phyloP scores from a whole-genome alignment of 2,329 filamentous ascomycete genomes.

The Hypomyces rosellus region DNA sequence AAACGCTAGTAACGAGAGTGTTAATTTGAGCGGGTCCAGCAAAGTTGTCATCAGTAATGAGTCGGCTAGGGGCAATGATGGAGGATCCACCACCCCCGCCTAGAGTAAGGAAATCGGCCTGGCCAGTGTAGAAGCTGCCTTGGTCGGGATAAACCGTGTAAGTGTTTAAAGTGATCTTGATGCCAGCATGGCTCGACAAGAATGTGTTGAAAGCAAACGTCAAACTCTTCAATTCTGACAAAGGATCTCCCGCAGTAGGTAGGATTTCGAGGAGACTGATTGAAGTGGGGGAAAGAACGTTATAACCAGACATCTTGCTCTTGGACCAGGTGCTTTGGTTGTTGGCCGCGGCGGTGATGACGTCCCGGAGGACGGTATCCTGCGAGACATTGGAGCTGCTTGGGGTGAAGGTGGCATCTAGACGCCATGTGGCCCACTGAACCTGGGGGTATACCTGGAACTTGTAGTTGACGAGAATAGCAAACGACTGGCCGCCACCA shows the following conservation, averaged over 20 bases:
- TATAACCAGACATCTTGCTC: neutral
- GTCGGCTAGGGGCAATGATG: neutral
- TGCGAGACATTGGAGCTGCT: conserved; percentile 29
- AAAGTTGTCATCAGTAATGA: conserved; percentile 6
- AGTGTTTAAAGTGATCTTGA: conserved; percentile 2
- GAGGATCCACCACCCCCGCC: neutral
- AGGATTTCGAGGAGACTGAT: conserved; percentile 3
- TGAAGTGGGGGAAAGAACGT: neutral
- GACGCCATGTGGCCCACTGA: conserved; percentile 47
- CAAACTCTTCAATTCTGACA: neutral
- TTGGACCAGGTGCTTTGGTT: neutral
- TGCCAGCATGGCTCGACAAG: neutral
- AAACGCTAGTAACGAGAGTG: neutral
- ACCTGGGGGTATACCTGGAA: conserved; percentile 35
- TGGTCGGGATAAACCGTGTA: neutral
- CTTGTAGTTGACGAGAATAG: conserved; percentile 39
- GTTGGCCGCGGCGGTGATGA: neutral
- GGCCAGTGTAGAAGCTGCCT: neutral
- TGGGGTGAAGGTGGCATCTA: conserved; percentile 39
- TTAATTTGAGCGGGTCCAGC: neutral
- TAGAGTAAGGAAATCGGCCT: neutral
- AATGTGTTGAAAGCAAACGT: neutral
- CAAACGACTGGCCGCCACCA: conserved; percentile 41
- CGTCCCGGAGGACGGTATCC: conserved; percentile 39
- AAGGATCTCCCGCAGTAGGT: neutral